Conservation (phyloP, 345 rosid genomes). For the Microthlaspi erraticum region DNA sequence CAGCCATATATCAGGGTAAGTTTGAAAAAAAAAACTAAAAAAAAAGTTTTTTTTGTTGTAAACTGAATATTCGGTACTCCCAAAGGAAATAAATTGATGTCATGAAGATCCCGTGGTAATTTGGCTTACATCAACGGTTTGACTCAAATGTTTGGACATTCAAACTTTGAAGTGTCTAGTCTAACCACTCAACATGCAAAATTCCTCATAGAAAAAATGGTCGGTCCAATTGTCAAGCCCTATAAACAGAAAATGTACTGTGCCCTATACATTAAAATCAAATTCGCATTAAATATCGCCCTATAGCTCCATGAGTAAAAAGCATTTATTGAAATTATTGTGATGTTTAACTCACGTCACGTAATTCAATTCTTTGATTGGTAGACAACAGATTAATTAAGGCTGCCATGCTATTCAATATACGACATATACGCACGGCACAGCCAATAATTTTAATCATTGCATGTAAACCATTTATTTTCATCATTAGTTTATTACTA, state of each 20-base stretch:
- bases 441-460: constrained; percentile 29
- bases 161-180: constrained; percentile 34
- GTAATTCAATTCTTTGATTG: constrained; percentile 34
- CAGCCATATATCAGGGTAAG: background rate
- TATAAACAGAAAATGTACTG: constrained; percentile 36
- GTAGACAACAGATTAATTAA: constrained; percentile 20
- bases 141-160: constrained; percentile 33
- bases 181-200: constrained; percentile 39
- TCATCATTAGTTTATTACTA: background rate
- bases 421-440: constrained; percentile 6
- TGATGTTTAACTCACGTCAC: constrained; percentile 19
- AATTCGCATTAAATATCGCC: constrained; percentile 36
- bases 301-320: constrained; percentile 20
- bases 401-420: constrained; percentile 34
- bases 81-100: constrained; percentile 16
- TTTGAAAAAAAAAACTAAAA: background rate
- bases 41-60: background rate
- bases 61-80: constrained; percentile 5
- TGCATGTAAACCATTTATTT: constrained; percentile 15
- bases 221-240: constrained; percentile 26
- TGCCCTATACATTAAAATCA: constrained; percentile 29
- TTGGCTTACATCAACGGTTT: constrained; percentile 38
- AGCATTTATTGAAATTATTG: constrained; percentile 35
- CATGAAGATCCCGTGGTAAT: constrained; percentile 24
- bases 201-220: constrained; percentile 11